Evolutionary conservation across 2,329 filamentous ascomycete genomes (phyloP), one percentile per base, ranked within the genome.

Genomic region (Rugonectria rugulosa): DNA sequence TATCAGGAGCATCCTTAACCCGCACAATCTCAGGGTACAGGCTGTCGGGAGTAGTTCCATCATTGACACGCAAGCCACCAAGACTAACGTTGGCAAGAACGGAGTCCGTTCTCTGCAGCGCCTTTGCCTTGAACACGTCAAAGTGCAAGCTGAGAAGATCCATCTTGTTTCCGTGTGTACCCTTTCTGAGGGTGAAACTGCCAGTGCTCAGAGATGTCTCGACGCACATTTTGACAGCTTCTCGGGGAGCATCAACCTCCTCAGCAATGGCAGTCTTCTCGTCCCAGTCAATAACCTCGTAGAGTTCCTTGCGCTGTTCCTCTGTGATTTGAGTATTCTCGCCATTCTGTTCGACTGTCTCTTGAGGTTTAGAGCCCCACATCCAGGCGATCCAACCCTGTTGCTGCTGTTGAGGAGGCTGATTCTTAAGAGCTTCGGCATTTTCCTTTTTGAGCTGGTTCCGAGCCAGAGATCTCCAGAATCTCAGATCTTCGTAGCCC

Each of bases 241-340:
- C 95, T 49, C 91, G 86, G 0, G 96, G 96, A 26, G 92, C 81
- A 65, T 99, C 95, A 4, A 99, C 88, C 36, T 90, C 88, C 63
- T 97, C 92, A 0, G 92, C 83, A 32, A 99, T 82, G 2, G 90
- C 91, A 57, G 93, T 88, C 79, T 97, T 98, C 74, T 99, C 95
- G 60, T 99, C 91, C 88, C 94, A 99, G 68, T 98, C 95, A 67
- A 99, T 99, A 44, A 92, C 96, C 65, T 96, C 89, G 73, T 98
- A 99, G 9, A 99, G 83, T 74, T 99, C 94, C 72, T 98, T 92
- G 36, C 94, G 88, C 72, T 99, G 93, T 73, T 98, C 88, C 59
- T 99, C 95, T 0, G 91, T 96, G 82, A 99, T 96, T 56, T 92
- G 86, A 0, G 88, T 91, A 59, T 93, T 90, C 64, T 96, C 89